Percentiles rank a stretch among this genome's conserved stretches.
Conservation (phyloP, 805 yeast genomes). For the Metschnikowia reukaufii region DNA sequence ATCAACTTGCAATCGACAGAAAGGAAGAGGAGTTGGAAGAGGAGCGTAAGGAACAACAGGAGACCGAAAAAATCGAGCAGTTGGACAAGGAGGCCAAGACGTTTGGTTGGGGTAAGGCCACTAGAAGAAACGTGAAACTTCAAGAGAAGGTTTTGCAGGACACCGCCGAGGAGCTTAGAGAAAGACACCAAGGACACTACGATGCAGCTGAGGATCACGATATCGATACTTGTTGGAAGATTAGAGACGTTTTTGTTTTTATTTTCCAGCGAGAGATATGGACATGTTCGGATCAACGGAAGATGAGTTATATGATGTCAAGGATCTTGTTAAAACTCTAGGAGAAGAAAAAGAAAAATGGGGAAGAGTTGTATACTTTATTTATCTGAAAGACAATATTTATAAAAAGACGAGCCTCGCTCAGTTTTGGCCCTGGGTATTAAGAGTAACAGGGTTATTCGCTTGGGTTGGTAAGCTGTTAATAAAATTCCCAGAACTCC, state of each 20-base stretch:
- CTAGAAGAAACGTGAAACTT: constrained; percentile 57
- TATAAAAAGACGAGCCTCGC: neutral
- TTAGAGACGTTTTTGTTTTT: neutral
- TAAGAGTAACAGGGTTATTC: no score
- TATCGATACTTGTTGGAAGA: constrained; percentile 61
- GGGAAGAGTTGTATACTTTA: no score
- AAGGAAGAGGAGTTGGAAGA: constrained; percentile 40
- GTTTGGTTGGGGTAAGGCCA: constrained; percentile 82
- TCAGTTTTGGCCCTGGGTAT: no score
- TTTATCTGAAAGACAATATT: neutral
- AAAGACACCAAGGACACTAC: constrained; percentile 45
- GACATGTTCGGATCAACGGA: no score
- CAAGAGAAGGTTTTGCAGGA: constrained; percentile 57
- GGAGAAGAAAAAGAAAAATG: no score
- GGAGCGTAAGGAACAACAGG: constrained; percentile 29
- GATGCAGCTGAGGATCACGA: constrained; percentile 61
- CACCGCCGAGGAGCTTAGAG: constrained; percentile 37
- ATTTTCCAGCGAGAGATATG: no score
- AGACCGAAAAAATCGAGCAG: constrained; percentile 32
- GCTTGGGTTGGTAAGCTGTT: neutral
- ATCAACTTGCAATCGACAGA: constrained; percentile 48
- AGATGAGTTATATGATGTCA: no score
- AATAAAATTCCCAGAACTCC: no score
- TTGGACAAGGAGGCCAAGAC: constrained; percentile 41
- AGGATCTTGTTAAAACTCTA: no score